Evolutionary conservation across 2,329 filamentous ascomycete genomes (phyloP).

Genomic region (Claviceps lovelessii): DNA sequence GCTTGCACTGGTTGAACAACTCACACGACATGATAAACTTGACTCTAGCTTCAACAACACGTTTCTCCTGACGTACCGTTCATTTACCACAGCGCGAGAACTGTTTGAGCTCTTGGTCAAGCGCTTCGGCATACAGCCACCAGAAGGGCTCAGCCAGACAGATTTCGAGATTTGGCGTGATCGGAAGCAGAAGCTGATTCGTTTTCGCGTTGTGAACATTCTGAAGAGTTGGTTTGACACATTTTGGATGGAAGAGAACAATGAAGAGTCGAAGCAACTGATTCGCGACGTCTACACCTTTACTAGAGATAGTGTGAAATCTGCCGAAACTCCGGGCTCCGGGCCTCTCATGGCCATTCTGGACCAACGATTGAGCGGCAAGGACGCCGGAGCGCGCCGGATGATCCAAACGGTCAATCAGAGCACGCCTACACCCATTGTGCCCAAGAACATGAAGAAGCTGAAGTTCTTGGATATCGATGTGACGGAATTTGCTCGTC

Average conservation of each 20-base stretch:
- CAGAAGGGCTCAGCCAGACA: conserved; percentile 56
- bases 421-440: conserved; percentile 72
- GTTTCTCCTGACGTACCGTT: conserved; percentile 90
- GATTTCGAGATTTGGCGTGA: conserved; percentile 85
- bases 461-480: conserved; percentile 97
- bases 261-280: conserved; percentile 67
- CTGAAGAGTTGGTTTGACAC: conserved; percentile 97
- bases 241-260: conserved; percentile 96
- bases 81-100: conserved; percentile 81
- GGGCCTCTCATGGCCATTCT: conserved; percentile 71
- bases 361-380: conserved; percentile 76
- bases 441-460: conserved; percentile 99
- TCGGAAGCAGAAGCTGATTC: conserved; percentile 87
- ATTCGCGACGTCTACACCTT: conserved; percentile 84
- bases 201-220: conserved; percentile 94
- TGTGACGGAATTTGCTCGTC: conserved; percentile 87
- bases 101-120: conserved; percentile 86
- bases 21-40: conserved; percentile 89
- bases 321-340: conserved; percentile 82
- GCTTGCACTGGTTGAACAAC: conserved; percentile 77
- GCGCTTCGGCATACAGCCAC: conserved; percentile 84
- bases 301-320: conserved; percentile 80
- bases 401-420: conserved; percentile 76
- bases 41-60: conserved; percentile 96
- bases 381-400: conserved; percentile 72